These are phyloP conservation scores for Solanum chilense DNA, from an alignment of 257 asterid species.

Conservation along the genomic window DNA sequence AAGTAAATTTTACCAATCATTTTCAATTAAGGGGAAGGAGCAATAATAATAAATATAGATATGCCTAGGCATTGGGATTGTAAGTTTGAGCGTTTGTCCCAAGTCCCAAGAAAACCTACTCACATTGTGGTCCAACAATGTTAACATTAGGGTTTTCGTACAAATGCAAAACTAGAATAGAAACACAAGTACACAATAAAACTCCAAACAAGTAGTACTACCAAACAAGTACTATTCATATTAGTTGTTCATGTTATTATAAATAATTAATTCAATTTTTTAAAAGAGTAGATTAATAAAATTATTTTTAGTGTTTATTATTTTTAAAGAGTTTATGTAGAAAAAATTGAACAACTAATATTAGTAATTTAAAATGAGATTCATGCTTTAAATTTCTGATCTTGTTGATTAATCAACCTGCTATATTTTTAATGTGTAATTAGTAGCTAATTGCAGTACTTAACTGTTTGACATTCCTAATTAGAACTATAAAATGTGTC, in stretches of 20 bases:
- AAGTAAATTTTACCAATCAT: no score
- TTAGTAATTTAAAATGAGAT: not conserved
- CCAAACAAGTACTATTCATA: not conserved
- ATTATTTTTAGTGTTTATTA: rapidly evolving
- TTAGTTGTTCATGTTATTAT: not conserved
- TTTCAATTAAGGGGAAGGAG: not conserved
- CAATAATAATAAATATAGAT: not conserved
- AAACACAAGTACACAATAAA: not conserved
- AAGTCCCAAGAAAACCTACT: not conserved
- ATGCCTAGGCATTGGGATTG: not conserved
- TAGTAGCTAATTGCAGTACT: not conserved
- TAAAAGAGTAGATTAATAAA: no score
- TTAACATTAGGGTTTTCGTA: not conserved
- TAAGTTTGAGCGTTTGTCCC: not conserved
- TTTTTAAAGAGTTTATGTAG: no score
- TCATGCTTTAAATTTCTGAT: not conserved
- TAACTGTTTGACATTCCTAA: not conserved
- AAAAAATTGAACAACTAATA: no score
- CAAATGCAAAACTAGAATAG: not conserved
- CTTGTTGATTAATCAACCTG: not conserved
- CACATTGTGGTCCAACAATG: not conserved
- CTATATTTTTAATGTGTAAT: not conserved
- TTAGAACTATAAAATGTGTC: not conserved
- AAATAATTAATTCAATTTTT: no score
- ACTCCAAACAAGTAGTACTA: not conserved